Evolutionary conservation across 129 eudicot species (phyloP).

Genomic region (Escallonia herrerae): DNA sequence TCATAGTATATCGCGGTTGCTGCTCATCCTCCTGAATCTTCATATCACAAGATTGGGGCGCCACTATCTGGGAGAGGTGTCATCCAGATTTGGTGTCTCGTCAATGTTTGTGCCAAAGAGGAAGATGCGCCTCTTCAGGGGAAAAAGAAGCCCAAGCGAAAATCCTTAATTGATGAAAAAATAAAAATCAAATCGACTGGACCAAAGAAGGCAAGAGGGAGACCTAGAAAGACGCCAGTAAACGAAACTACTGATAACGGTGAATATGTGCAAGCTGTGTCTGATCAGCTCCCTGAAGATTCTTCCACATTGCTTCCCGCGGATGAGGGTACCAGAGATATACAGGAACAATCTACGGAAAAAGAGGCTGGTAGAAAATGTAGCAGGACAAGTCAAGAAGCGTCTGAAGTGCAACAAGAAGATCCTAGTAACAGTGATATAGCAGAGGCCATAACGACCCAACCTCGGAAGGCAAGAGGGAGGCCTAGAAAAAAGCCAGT

Average conservation of each 20-base stretch:
- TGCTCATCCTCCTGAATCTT: slow-evolving; percentile 96
- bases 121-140: slow-evolving; percentile 22
- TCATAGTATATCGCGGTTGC: slow-evolving; percentile 85
- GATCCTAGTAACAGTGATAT: not conserved
- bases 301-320: slow-evolving; percentile 11
- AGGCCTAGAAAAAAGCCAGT: slow-evolving; percentile 23
- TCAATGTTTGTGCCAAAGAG: slow-evolving; percentile 26
- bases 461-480: slow-evolving; percentile 22
- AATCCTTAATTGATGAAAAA: not conserved
- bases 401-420: slow-evolving; percentile 7
- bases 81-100: slow-evolving; percentile 81
- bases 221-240: slow-evolving; percentile 56
- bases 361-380: slow-evolving; percentile 11
- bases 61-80: slow-evolving; percentile 83
- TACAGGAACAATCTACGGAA: slow-evolving; percentile 8
- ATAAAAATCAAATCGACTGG: not conserved
- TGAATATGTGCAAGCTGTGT: slow-evolving; percentile 25
- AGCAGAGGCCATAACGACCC: not conserved
- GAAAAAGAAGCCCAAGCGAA: slow-evolving; percentile 25
- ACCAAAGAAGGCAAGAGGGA: slow-evolving; percentile 38
- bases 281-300: slow-evolving; percentile 21
- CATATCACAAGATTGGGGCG: slow-evolving; percentile 82
- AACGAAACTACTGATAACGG: slow-evolving; percentile 23
- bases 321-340: slow-evolving; percentile 4
- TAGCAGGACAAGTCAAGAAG: slow-evolving; percentile 8